These are phyloP conservation scores for Fusarium lateritium DNA, from an alignment of 2,329 filamentous ascomycete species.

Conservation along the genomic window DNA sequence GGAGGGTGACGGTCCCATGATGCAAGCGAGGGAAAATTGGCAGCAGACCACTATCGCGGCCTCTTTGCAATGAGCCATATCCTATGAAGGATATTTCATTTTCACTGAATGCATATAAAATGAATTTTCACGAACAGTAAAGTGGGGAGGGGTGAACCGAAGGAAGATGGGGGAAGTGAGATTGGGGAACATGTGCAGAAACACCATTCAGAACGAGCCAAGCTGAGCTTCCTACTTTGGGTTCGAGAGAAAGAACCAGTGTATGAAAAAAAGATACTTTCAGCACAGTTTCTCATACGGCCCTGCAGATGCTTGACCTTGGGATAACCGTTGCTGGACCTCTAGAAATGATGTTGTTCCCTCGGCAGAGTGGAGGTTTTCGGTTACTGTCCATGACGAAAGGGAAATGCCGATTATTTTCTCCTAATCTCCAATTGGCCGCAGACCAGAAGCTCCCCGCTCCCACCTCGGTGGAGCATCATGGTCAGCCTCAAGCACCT, in stretches of 20 bases:
- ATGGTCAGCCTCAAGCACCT: neutral
- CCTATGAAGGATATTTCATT: neutral
- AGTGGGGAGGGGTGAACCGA: conserved; percentile 30
- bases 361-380: conserved; percentile 52
- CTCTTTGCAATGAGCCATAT: neutral
- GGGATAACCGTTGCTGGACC: conserved; percentile 24
- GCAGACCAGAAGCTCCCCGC: conserved; percentile 2
- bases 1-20: conserved; percentile 25
- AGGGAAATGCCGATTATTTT: conserved; percentile 52
- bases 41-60: neutral
- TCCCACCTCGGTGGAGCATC: conserved; percentile 17
- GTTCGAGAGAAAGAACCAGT: neutral
- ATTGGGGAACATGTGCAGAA: conserved; percentile 15
- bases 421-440: conserved; percentile 38
- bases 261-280: conserved; percentile 28
- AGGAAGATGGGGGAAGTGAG: conserved; percentile 10
- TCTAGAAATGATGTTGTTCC: conserved; percentile 36
- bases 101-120: conserved; percentile 18
- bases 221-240: neutral
- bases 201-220: conserved; percentile 6
- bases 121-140: conserved; percentile 2
- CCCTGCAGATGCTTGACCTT: conserved; percentile 18
- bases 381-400: conserved; percentile 52
- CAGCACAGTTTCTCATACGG: conserved; percentile 44
- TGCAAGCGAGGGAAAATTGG: conserved; percentile 15